Evolutionary conservation across 129 eudicot genomes (phyloP).

Genomic region (Cynara cardunculus): DNA sequence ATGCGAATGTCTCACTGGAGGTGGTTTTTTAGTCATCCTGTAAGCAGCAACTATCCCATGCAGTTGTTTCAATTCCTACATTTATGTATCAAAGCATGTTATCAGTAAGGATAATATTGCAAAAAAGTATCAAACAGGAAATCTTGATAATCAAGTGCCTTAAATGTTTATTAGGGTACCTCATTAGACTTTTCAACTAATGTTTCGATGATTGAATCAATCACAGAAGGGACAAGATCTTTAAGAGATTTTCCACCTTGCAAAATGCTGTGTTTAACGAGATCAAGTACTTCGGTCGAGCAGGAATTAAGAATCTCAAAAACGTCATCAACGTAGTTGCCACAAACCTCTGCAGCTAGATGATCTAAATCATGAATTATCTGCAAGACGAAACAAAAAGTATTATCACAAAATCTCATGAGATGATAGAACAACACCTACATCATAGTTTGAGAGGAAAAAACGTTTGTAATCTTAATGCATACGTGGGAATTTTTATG

Average conservation of each 20-base stretch:
- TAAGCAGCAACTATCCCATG: slow-evolving; percentile 89
- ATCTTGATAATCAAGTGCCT: background rate
- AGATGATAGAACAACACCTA: background rate
- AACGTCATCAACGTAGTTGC: slow-evolving; percentile 57
- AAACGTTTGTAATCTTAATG: too few species aligned
- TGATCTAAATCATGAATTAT: slow-evolving; percentile 70
- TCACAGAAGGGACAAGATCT: slow-evolving; percentile 56
- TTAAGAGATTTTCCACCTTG: slow-evolving; percentile 69
- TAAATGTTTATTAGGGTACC: slow-evolving; percentile 35
- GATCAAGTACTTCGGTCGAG: slow-evolving; percentile 71
- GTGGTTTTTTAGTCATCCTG: slow-evolving; percentile 92
- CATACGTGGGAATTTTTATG: too few species aligned
- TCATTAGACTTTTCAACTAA: slow-evolving; percentile 77
- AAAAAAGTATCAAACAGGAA: background rate
- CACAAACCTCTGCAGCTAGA: slow-evolving; percentile 62
- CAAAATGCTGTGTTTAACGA: slow-evolving; percentile 71
- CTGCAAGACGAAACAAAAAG: slow-evolving; percentile 34
- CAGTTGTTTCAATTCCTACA: slow-evolving; percentile 79
- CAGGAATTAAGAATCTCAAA: slow-evolving; percentile 55
- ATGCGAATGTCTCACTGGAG: slow-evolving; percentile 91
- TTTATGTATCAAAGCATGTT: slow-evolving; percentile 8
- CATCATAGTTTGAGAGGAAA: too few species aligned
- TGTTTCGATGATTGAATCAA: slow-evolving; percentile 56
- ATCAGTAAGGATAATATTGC: background rate
- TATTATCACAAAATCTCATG: background rate